Evolutionary conservation across 2,329 filamentous ascomycete genomes (phyloP).

Genomic region (Leptographium galeiforme): DNA sequence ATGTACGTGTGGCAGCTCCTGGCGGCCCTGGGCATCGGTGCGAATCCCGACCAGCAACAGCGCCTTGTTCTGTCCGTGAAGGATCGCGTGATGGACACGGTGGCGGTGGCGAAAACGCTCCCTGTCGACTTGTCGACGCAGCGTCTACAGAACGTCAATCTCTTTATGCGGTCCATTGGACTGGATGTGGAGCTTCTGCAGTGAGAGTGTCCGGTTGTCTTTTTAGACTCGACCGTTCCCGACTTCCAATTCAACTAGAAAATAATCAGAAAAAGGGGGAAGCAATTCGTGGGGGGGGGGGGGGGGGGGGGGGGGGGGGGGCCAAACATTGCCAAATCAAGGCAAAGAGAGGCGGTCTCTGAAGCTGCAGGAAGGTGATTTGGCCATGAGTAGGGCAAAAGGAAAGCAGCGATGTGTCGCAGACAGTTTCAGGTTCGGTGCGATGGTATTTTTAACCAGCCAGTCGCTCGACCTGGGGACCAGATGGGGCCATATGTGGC

Average conservation of each 20-base stretch:
- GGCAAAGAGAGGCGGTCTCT: neutral
- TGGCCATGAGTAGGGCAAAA: neutral
- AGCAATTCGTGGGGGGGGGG: neutral
- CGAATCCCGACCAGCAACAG: constrained; percentile 89
- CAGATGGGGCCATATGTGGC: too few relatives aligned
- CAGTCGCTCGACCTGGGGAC: too few relatives aligned
- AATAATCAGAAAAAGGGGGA: neutral
- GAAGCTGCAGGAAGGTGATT: neutral
- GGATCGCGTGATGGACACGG: constrained; percentile 94
- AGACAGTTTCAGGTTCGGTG: too few relatives aligned
- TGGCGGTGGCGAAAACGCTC: constrained; percentile 75
- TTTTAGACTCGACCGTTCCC: too few relatives aligned
- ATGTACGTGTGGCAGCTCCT: constrained; percentile 98
- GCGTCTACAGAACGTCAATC: constrained; percentile 80
- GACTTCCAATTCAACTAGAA: neutral
- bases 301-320: too few relatives aligned
- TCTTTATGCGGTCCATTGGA: constrained; percentile 98
- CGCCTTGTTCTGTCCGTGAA: constrained; percentile 90
- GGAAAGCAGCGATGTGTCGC: neutral
- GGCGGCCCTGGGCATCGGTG: constrained; percentile 85
- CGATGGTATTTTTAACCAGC: too few relatives aligned
- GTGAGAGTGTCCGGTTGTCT: constrained; percentile 11
- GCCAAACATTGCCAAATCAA: too few relatives aligned
- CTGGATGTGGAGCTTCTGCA: constrained; percentile 72
- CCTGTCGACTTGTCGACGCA: constrained; percentile 74